Conservation (phyloP, 2,329 filamentous ascomycete species). For the Fusarium cicatricum region DNA sequence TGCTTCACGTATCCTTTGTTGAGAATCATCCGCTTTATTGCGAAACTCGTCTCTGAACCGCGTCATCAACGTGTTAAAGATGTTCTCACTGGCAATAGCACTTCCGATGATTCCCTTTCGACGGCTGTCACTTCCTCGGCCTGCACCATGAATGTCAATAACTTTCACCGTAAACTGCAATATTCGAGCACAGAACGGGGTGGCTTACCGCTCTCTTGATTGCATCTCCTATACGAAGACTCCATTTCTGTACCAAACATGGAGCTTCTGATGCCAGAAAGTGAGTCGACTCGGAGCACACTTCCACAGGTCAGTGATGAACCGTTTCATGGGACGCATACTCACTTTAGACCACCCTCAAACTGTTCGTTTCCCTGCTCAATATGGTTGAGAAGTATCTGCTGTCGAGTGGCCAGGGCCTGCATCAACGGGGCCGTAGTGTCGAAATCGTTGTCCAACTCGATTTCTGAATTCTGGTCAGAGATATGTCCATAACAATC, state of each 20-base stretch:
- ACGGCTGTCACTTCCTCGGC: constrained; percentile 44
- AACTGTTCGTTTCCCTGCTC: constrained; percentile 42
- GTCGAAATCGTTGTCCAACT: constrained; percentile 3
- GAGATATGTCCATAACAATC: background rate
- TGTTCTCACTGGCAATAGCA: constrained; percentile 32
- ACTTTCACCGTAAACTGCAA: background rate
- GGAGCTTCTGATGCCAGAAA: constrained; percentile 50
- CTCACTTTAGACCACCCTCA: constrained; percentile 15
- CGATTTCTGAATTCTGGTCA: background rate
- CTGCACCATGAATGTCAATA: constrained; percentile 30
- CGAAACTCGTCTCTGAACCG: constrained; percentile 38
- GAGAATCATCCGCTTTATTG: constrained; percentile 27
- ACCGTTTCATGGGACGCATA: rapidly evolving
- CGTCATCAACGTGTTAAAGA: constrained; percentile 46
- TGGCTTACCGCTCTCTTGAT: constrained; percentile 44
- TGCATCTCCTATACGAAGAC: constrained; percentile 44
- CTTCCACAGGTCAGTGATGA: constrained; percentile 33
- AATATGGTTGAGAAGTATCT: constrained; percentile 40
- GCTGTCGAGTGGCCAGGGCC: constrained; percentile 42
- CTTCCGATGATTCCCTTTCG: constrained; percentile 47
- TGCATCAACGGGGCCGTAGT: constrained; percentile 25
- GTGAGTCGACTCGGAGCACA: constrained; percentile 43
- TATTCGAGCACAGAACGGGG: no score
- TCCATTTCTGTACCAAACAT: constrained; percentile 50
- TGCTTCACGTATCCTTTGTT: constrained; percentile 30